phyloP scores from a whole-genome alignment of 805 yeast species.

The Candida taoyuanica region DNA sequence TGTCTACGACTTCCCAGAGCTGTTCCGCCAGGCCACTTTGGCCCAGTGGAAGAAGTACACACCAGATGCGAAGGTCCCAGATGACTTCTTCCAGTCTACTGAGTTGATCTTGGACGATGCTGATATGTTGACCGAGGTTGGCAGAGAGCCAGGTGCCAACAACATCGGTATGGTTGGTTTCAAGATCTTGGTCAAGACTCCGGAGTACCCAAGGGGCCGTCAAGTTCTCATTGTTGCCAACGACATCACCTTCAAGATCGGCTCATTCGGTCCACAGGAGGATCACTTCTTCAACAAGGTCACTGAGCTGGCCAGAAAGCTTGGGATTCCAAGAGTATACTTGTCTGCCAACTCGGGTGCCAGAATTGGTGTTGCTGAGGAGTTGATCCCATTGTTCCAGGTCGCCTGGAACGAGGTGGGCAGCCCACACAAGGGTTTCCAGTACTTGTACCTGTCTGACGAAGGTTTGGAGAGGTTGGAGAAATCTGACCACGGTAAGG shows the following conservation, averaged over 20 bases:
- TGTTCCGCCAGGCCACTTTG: conserved; percentile 87
- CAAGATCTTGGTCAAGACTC: conserved; percentile 84
- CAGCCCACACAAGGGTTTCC: conserved; percentile 81
- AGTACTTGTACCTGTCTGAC: conserved; percentile 75
- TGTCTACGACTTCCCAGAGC: conserved; percentile 97
- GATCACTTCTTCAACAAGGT: conserved; percentile 89
- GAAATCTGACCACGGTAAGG: conserved; percentile 52
- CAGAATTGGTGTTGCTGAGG: conserved; percentile 97
- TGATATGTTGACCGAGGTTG: conserved; percentile 75
- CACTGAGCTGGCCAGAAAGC: conserved; percentile 83
- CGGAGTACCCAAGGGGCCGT: conserved; percentile 96
- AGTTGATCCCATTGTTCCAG: conserved; percentile 79
- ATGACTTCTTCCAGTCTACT: conserved; percentile 68
- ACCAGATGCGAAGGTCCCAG: conserved; percentile 56
- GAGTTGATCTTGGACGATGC: conserved; percentile 86
- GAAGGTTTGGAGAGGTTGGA: conserved; percentile 57
- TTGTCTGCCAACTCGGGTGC: conserved; percentile 99
- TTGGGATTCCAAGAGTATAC: conserved; percentile 93
- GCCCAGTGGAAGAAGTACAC: conserved; percentile 77
- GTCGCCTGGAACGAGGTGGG: conserved; percentile 87
- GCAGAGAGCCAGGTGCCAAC: conserved; percentile 95
- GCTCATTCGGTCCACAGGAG: conserved; percentile 97
- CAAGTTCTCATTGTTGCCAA: conserved; percentile 90
- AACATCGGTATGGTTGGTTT: conserved; percentile 97
- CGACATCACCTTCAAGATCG: conserved; percentile 96